A percentile compares a stretch with the other conserved stretches of the same genome.
These are phyloP conservation scores for Lotus japonicus DNA, from an alignment of 306 rosid genomes.

Conservation along the genomic window DNA sequence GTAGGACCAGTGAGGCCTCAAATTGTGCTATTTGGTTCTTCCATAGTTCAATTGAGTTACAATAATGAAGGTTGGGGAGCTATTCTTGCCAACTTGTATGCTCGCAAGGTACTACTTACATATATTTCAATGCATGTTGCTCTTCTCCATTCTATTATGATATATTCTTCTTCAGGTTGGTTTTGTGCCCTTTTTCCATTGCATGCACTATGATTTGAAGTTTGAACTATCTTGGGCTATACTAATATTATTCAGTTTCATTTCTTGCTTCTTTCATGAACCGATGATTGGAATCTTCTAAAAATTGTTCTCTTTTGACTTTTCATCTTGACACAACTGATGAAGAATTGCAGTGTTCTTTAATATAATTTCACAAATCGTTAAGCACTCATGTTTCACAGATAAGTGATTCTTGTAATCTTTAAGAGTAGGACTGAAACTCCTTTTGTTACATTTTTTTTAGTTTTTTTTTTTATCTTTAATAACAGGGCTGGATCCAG, in stretches of 20 bases:
- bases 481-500: slow-evolving; percentile 9
- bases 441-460: background rate
- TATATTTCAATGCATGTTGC: background rate
- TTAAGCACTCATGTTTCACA: background rate
- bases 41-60: slow-evolving; percentile 65
- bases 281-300: background rate
- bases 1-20: slow-evolving; percentile 80
- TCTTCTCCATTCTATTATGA: background rate
- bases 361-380: background rate
- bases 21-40: slow-evolving; percentile 85
- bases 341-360: background rate
- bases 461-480: background rate
- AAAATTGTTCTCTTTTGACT: background rate
- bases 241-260: background rate
- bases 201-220: background rate
- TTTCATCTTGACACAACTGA: background rate
- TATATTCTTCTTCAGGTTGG: background rate
- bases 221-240: background rate
- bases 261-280: background rate
- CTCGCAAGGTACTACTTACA: slow-evolving; percentile 54
- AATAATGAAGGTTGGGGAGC: slow-evolving; percentile 72
- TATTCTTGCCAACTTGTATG: slow-evolving; percentile 51
- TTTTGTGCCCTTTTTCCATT: background rate
- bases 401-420: background rate
- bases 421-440: background rate